Evolutionary conservation across 768 basidiomycete species (phyloP), one percentile per base, ranked within the genome.

Genomic region (Dioszegia hungarica): DNA sequence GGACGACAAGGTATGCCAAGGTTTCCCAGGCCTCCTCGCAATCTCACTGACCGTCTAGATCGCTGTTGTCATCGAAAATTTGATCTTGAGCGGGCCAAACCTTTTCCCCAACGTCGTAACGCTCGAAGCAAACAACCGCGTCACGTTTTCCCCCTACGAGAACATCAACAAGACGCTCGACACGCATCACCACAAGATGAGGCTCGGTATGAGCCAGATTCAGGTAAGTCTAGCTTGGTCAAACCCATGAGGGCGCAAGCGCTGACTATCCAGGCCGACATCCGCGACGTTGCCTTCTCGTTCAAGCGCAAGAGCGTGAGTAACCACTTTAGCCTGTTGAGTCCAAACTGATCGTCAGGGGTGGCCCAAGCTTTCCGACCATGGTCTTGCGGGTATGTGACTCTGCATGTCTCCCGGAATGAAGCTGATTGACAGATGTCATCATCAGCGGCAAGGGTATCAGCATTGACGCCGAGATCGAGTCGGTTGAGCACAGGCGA

Each of bases 261-360:
- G 31, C 6, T 14, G 31, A 33, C 31, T 33, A 6, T 33, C 6
- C 14, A 33, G 28, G 20, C n/a, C n/a, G 46, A 48, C 33, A 87
- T 98, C 83, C 83, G 88, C 15, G 92, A 97, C 65, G 89, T 95
- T 14, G 86, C 88, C 9, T 94, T 98, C 75, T 90, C 86, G 73
- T 92, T 89, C 80, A 81, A 81, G 62, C 89, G 85, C 80, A 93
- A 92, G 83, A 82, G 79, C 5, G 89, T 89, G n/a, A n/a, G n/a
- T 2, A 83, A 89, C 64, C 84, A 87, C 44, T 90, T 19, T 41
- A 9, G 10, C 8, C 10, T 41, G 19, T 20, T 20, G 9, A 6
- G 10, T 20, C 39, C 20, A 19, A 41, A 86, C 25, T 14, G 80
- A 77, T 92, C 74, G 8, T 6, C 39, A 41, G 19, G 43, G 45